Evolutionary conservation across 148 eudicot genomes (phyloP).

Genomic region (Fallopia convolvulus): DNA sequence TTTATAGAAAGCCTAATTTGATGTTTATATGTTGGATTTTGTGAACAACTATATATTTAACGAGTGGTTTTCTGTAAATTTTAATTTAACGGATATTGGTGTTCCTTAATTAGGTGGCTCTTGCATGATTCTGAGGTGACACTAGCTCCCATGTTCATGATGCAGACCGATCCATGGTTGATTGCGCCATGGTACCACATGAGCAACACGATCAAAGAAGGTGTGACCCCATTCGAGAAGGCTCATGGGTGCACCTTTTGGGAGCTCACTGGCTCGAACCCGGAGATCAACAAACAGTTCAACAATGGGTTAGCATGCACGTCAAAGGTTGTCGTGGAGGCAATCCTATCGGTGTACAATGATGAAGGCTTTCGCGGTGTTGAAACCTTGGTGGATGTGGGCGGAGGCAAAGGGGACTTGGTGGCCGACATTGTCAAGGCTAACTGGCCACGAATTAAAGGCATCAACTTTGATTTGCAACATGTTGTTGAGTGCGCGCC

Average conservation of each 20-base stretch:
- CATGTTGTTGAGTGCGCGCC: constrained; percentile 46
- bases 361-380: constrained; percentile 24
- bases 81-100: too few relatives aligned
- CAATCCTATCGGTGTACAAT: constrained; percentile 23
- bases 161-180: constrained; percentile 17
- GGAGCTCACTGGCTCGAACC: constrained; percentile 26
- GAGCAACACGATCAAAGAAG: constrained; percentile 21
- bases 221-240: constrained; percentile 26
- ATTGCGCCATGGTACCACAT: constrained; percentile 19
- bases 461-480: constrained; percentile 51
- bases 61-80: too few relatives aligned
- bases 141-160: constrained; percentile 31
- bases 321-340: constrained; percentile 21
- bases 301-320: constrained; percentile 36
- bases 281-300: constrained; percentile 24
- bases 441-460: constrained; percentile 31
- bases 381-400: constrained; percentile 45
- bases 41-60: too few relatives aligned
- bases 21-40: too few relatives aligned
- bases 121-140: constrained; percentile 18
- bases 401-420: constrained; percentile 47
- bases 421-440: constrained; percentile 24
- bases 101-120: constrained; percentile 9
- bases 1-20: too few relatives aligned
- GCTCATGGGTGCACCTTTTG: constrained; percentile 28